Percentiles rank a stretch among this genome's conserved stretches.
Conservation (phyloP, 75 land plant species). For the Picea sitchensis region DNA sequence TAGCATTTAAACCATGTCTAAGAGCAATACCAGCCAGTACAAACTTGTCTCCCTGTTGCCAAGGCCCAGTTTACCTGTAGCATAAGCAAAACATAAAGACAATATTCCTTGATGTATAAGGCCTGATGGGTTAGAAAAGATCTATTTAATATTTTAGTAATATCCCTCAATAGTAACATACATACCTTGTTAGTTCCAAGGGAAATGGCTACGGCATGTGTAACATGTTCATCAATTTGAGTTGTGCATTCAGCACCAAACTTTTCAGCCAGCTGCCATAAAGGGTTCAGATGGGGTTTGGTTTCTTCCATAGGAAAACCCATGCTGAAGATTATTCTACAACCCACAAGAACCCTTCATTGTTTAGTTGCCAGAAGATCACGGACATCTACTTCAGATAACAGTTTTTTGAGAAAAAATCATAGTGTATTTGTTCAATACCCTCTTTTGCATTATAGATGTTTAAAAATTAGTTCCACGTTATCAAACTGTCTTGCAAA, state of each 20-base stretch:
- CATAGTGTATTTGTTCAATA: constrained; percentile 30
- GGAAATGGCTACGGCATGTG: constrained; percentile 46
- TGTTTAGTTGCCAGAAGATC: constrained; percentile 32
- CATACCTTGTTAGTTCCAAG: constrained; percentile 43
- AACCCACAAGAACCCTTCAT: constrained; percentile 28
- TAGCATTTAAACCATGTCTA: not conserved
- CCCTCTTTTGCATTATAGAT: constrained; percentile 12
- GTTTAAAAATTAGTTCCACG: not conserved
- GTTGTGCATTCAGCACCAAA: constrained; percentile 39
- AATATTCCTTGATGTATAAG: not conserved
- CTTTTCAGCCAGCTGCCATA: constrained; percentile 41
- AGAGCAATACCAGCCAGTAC: constrained; percentile 33
- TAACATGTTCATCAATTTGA: constrained; percentile 36
- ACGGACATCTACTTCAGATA: constrained; percentile 41
- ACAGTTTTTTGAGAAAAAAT: constrained; percentile 23
- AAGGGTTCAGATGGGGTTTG: constrained; percentile 36
- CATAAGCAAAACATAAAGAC: not conserved
- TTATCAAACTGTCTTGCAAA: constrained; percentile 3
- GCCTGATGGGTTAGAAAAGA: not conserved
- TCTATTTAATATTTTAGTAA: not conserved
- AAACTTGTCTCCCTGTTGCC: constrained; percentile 34
- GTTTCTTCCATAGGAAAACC: constrained; percentile 34
- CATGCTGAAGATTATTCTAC: constrained; percentile 31
- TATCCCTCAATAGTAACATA: not conserved
- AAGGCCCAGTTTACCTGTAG: constrained; percentile 40